Base-by-base conservation (phyloP, 345 rosid genomes). In the Gynandropsis gynandra region DNA sequence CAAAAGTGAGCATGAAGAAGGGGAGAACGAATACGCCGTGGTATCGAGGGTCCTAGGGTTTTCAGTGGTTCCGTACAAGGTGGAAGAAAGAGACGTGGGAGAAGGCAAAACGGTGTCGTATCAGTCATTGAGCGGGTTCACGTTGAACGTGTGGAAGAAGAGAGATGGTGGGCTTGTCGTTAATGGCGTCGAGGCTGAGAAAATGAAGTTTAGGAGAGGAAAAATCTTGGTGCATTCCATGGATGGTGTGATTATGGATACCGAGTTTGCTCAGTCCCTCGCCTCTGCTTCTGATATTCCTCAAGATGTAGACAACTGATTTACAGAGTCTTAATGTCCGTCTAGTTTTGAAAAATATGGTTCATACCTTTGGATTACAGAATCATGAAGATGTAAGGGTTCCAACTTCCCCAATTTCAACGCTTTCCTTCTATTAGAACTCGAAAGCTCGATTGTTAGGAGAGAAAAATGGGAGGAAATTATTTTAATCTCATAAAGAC, bases 221-320 rank as follows among this genome's bases (percentile, higher is more conserved):
- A 75, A 78, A 75, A 65, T 75, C 16, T 45, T 71, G 1, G 71
- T 71, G 21, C 90, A 85, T 35, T 10, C 66, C 1, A 83, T 85
- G 78, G 79, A 85, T 74, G 95, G 95, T 14, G 86, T 80, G 4
- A 16, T 85, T 8, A 83, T 85, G 97, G 95, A 89, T 66, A 75
- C 89, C 13, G 87, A 83, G 49, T 89, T 85, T 39, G 74, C 85
- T 47, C 84, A 75, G 16, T 80, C 97, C 0, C 65, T 83, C 54
- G 67, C 67, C 58, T 74, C 81, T 61, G 80, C 76, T 68, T 12
- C 51, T 48, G 0, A 13, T 37, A 13, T 10, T 10, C 19, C 21
- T 52, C 44, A 56, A 45, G 16, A 50, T n/a, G 34, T 16, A 14
- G 36, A 31, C n/a, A 4, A 29, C 44, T 4, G 16, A 18, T 3